Evolutionary conservation across 306 rosid species (phyloP).

Genomic region (Vigna radiata): DNA sequence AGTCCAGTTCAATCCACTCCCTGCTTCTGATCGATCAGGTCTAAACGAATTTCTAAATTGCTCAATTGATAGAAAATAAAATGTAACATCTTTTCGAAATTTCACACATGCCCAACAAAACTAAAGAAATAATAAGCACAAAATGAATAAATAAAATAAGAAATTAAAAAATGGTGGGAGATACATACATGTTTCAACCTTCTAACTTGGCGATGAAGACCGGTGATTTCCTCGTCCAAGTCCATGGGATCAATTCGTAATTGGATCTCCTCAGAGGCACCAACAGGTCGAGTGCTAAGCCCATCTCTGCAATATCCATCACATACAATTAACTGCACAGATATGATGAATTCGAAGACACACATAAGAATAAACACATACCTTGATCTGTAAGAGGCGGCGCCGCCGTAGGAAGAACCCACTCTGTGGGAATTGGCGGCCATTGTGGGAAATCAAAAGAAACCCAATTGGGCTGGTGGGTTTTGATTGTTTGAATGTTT

Average conservation of each 20-base stretch:
- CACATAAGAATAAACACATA: conserved; percentile 1
- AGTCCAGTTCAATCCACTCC: background rate
- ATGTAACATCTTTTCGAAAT: background rate
- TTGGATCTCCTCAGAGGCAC: conserved; percentile 84
- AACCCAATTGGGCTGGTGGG: background rate
- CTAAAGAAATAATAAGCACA: background rate
- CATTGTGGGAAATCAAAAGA: conserved; percentile 47
- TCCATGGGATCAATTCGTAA: conserved; percentile 90
- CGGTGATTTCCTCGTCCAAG: conserved; percentile 79
- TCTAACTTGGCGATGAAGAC: conserved; percentile 84
- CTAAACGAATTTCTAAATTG: background rate
- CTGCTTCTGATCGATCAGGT: background rate
- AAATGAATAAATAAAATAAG: background rate
- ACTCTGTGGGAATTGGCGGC: conserved; percentile 59
- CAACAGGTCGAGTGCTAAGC: conserved; percentile 72
- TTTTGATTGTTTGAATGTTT: background rate
- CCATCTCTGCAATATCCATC: conserved; percentile 64
- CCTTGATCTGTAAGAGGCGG: conserved; percentile 80
- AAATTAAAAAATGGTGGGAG: background rate
- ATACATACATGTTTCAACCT: conserved; percentile 71
- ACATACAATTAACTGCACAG: background rate
- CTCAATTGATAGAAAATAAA: background rate
- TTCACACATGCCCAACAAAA: conserved; percentile 9
- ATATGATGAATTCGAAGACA: conserved; percentile 14
- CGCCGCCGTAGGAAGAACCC: conserved; percentile 58